These are phyloP conservation scores for Coemansia sp. DNA, from an alignment of 192 early-diverging fungal genomes.

Conservation along the genomic window DNA sequence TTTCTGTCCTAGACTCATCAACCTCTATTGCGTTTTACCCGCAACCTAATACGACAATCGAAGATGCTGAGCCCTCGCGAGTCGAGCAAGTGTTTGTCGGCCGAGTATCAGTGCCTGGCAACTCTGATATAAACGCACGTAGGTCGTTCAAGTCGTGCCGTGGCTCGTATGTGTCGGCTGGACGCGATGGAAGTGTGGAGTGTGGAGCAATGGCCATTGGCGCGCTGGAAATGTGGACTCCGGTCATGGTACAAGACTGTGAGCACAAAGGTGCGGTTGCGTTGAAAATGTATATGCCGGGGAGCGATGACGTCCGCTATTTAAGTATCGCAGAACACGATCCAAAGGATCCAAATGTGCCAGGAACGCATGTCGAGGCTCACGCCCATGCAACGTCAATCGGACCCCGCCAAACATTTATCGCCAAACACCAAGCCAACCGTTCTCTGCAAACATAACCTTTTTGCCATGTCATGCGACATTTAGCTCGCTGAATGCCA, in stretches of 20 bases:
- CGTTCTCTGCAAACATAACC: background rate
- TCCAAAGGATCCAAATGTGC: background rate
- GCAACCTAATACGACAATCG: no score
- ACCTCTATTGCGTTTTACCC: no score
- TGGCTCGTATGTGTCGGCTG: conserved; percentile 24
- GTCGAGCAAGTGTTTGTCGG: conserved; percentile 48
- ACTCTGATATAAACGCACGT: conserved; percentile 5
- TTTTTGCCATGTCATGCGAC: no score
- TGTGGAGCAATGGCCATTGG: conserved; percentile 33
- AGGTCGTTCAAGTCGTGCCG: conserved; percentile 31
- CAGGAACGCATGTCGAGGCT: background rate
- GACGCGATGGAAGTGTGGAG: conserved; percentile 7
- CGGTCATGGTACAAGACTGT: conserved; percentile 27
- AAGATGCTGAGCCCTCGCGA: conserved; percentile 12
- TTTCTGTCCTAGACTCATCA: no score
- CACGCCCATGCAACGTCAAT: background rate
- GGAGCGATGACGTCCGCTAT: conserved; percentile 7
- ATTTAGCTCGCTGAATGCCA: no score
- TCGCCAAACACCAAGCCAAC: conserved; percentile 9
- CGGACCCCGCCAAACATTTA: conserved; percentile 6
- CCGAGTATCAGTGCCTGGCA: conserved; percentile 26
- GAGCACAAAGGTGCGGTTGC: conserved; percentile 36
- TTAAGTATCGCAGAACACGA: conserved; percentile 5
- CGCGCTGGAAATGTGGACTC: conserved; percentile 41
- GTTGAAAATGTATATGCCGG: conserved; percentile 20